These are phyloP conservation scores for Fagopyrum tataricum DNA, from an alignment of 148 eudicot genomes.

Conservation along the genomic window DNA sequence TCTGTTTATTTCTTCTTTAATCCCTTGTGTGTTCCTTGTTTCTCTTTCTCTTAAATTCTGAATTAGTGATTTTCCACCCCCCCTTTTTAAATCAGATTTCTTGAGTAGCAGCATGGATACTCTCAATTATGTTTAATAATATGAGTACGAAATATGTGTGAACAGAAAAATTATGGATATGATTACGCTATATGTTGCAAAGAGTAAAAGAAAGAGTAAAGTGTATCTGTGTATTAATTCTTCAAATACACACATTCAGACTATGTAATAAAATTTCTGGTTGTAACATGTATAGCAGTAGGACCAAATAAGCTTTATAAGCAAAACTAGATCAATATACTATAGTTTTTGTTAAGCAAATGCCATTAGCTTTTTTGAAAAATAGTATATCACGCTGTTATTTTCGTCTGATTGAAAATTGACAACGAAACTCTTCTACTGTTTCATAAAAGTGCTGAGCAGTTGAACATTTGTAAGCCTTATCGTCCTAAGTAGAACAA, in stretches of 20 bases:
- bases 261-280: no score
- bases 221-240: no score
- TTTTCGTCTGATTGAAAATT: not conserved
- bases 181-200: no score
- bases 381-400: not conserved
- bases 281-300: no score
- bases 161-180: no score
- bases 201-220: no score
- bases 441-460: not conserved
- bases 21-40: not conserved
- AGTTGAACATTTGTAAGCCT: not conserved
- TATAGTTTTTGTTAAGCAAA: no score
- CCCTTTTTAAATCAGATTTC: not conserved
- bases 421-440: not conserved
- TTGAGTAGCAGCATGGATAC: not conserved
- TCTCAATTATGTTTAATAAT: no score
- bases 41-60: not conserved
- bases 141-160: no score
- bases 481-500: not conserved
- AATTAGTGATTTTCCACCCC: not conserved
- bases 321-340: no score
- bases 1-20: not conserved
- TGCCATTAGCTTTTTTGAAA: not conserved
- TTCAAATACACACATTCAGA: no score
- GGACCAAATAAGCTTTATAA: no score